These are phyloP conservation scores for Phyllostachys edulis DNA, from an alignment of 176 grass and related monocot species.

Conservation along the genomic window DNA sequence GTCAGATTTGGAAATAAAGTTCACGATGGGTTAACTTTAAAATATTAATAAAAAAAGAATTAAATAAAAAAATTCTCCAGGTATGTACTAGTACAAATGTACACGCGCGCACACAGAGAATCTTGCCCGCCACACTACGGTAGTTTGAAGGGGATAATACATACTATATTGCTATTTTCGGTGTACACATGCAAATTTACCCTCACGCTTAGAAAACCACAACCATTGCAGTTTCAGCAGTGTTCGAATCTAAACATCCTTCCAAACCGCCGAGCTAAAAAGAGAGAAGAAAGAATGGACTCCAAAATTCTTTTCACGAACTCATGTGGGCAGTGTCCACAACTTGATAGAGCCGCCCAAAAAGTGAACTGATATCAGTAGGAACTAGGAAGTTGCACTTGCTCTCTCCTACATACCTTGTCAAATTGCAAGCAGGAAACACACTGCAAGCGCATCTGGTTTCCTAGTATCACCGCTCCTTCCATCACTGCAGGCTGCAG, in stretches of 20 bases:
- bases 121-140: no score
- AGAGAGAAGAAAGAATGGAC: slow-evolving; percentile 4
- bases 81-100: no score
- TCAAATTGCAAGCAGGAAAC: slow-evolving; percentile 7
- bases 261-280: not conserved
- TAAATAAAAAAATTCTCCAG: no score
- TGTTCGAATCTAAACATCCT: not conserved
- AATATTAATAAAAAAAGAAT: no score
- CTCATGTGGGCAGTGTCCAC: slow-evolving; percentile 19
- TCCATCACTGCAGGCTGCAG: not conserved
- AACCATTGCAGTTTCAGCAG: not conserved
- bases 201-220: slow-evolving; percentile 23
- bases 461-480: not conserved
- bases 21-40: no score
- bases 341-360: not conserved
- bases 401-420: slow-evolving; percentile 34
- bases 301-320: slow-evolving; percentile 29
- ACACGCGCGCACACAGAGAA: not conserved
- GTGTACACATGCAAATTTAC: slow-evolving; percentile 35
- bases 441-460: not conserved
- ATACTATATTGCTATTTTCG: slow-evolving; percentile 43
- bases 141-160: not conserved
- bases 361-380: not conserved
- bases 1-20: no score
- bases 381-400: not conserved